These are phyloP conservation scores for Dryas octopetala DNA, from an alignment of 306 rosid genomes.

Conservation along the genomic window DNA sequence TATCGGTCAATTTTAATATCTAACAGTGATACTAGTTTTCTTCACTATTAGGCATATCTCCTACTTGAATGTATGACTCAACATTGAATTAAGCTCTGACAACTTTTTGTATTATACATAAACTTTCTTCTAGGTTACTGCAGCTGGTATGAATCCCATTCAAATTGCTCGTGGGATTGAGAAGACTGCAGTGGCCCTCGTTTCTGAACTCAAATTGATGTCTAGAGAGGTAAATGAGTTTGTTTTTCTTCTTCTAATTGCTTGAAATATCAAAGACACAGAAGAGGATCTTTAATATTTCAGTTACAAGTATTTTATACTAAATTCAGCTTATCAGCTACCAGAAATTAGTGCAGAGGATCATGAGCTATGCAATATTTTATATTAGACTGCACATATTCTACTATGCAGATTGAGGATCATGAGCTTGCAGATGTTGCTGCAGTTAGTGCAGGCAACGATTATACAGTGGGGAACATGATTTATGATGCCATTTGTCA, in stretches of 20 bases:
- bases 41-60: not conserved
- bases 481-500: slow-evolving; percentile 69
- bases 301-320: no score
- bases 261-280: slow-evolving; percentile 1
- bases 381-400: slow-evolving; percentile 1
- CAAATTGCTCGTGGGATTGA: slow-evolving; percentile 92
- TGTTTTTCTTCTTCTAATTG: not conserved
- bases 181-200: slow-evolving; percentile 76
- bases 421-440: slow-evolving; percentile 80
- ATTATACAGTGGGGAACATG: slow-evolving; percentile 73
- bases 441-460: slow-evolving; percentile 91
- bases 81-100: not conserved
- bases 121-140: slow-evolving; percentile 60
- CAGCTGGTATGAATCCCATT: slow-evolving; percentile 88
- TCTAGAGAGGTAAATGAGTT: slow-evolving; percentile 66
- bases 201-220: slow-evolving; percentile 69
- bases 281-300: no score
- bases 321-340: no score
- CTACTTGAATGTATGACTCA: no score
- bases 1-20: not conserved
- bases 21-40: not conserved
- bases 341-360: no score
- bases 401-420: slow-evolving; percentile 66
- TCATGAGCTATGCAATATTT: no score
- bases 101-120: not conserved